phyloP scores from a whole-genome alignment of 2,329 filamentous ascomycete species.

The Venturiaceae sp. region DNA sequence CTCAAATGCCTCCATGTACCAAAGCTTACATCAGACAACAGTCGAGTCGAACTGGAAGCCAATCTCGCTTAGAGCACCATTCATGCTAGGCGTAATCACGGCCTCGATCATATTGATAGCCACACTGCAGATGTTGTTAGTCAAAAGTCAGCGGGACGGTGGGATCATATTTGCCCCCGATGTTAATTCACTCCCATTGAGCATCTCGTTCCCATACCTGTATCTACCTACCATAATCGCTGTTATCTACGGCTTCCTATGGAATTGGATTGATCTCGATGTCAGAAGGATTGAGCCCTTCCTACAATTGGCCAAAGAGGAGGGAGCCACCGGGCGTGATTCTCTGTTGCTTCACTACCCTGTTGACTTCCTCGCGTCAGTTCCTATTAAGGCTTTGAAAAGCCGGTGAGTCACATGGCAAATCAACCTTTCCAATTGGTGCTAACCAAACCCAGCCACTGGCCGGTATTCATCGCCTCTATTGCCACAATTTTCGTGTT shows the following conservation, averaged over 20 bases:
- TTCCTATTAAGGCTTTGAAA: slow-evolving; percentile 31
- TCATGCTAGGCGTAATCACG: slow-evolving; percentile 27
- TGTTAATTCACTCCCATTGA: slow-evolving; percentile 26
- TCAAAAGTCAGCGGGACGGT: slow-evolving; percentile 27
- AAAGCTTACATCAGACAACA: neutral
- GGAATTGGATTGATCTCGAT: slow-evolving; percentile 53
- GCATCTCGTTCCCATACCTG: slow-evolving; percentile 31
- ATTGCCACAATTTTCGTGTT: slow-evolving; percentile 41
- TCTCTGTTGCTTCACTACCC: slow-evolving; percentile 48
- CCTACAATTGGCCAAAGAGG: slow-evolving; percentile 42
- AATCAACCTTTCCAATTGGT: too few relatives aligned
- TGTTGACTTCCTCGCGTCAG: slow-evolving; percentile 34
- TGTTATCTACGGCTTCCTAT: slow-evolving; percentile 45
- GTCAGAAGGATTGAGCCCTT: slow-evolving; percentile 50
- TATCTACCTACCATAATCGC: slow-evolving; percentile 46
- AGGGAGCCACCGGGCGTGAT: slow-evolving; percentile 33
- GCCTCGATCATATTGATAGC: slow-evolving; percentile 30
- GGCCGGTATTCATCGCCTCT: slow-evolving; percentile 41
- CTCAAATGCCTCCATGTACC: too few relatives aligned
- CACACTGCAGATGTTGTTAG: slow-evolving; percentile 35
- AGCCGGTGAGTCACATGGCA: slow-evolving; percentile 18
- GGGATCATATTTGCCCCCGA: slow-evolving; percentile 31
- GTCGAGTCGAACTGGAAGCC: slow-evolving; percentile 25
- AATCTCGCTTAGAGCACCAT: slow-evolving; percentile 22
- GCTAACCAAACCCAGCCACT: slow-evolving; percentile 32